These are phyloP conservation scores for Aspergillus kassunensis DNA, from an alignment of 495 filamentous ascomycete genomes.

Conservation along the genomic window DNA sequence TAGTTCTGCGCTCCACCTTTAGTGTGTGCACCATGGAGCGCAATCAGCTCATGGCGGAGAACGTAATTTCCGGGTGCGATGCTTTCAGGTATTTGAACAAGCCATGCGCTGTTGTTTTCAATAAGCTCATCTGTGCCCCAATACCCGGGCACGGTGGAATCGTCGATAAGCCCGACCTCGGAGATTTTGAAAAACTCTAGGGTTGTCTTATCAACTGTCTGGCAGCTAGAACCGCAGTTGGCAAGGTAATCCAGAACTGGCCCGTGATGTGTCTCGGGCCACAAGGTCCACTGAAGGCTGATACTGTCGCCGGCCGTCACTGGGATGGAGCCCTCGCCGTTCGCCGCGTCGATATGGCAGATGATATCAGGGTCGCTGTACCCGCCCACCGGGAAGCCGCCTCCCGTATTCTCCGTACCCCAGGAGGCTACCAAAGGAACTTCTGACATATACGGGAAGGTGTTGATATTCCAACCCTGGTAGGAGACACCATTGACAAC, in stretches of 20 bases:
- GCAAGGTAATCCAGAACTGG: constrained; percentile 68
- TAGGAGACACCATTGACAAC: constrained; percentile 48
- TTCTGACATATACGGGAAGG: constrained; percentile 21
- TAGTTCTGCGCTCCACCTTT: constrained; percentile 64
- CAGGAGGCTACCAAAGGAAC: constrained; percentile 44
- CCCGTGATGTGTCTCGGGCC: constrained; percentile 59
- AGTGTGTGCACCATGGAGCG: constrained; percentile 53
- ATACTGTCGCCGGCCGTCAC: constrained; percentile 48
- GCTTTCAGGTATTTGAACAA: constrained; percentile 56
- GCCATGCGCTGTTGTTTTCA: constrained; percentile 58
- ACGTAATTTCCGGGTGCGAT: constrained; percentile 65
- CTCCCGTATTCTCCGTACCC: constrained; percentile 38
- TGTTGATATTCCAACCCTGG: constrained; percentile 23
- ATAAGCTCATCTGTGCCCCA: constrained; percentile 61
- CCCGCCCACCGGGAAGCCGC: constrained; percentile 38
- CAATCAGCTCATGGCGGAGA: constrained; percentile 69
- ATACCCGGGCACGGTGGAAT: constrained; percentile 38
- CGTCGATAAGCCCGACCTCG: constrained; percentile 50
- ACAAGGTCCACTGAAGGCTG: constrained; percentile 54
- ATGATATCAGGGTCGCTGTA: constrained; percentile 55
- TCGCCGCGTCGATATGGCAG: constrained; percentile 54
- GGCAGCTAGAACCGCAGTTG: constrained; percentile 56
- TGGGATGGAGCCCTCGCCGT: constrained; percentile 42
- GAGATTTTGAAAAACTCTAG: constrained; percentile 69
- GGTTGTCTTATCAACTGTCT: constrained; percentile 50